Percentiles rank a stretch among this genome's conserved stretches.
These are phyloP conservation scores for Plasmopara halstedii DNA, from an alignment of 352 stramenopile genomes.

Conservation along the genomic window DNA sequence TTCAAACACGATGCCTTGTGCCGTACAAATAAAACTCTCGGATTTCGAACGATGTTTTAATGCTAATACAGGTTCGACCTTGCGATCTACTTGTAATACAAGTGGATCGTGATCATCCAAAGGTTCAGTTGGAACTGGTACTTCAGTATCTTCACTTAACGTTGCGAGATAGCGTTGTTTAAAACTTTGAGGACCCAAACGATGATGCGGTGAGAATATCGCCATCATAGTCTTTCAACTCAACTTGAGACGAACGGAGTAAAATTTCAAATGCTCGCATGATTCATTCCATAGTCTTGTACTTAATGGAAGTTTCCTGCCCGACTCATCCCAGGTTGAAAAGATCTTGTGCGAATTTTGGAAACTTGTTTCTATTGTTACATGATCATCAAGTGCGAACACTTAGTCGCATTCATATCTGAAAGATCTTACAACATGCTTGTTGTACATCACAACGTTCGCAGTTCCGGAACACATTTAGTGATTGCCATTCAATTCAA, in stretches of 20 bases:
- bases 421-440: no score
- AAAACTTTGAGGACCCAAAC: slow-evolving; percentile 14
- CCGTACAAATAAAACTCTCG: slow-evolving; percentile 28
- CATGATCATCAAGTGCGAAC: no score
- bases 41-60: slow-evolving; percentile 22
- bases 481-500: no score
- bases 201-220: slow-evolving; percentile 7
- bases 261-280: slow-evolving; percentile 12
- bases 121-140: not conserved
- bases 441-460: not conserved
- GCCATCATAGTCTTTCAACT: slow-evolving; percentile 1
- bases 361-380: slow-evolving; percentile 1
- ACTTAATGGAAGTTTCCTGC: slow-evolving; percentile 7
- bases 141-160: not conserved
- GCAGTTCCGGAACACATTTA: not conserved
- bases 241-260: slow-evolving; percentile 5
- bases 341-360: not conserved
- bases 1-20: slow-evolving; percentile 22
- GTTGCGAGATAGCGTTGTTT: not conserved
- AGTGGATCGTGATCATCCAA: slow-evolving; percentile 8
- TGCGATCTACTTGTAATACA: not conserved
- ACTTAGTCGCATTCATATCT: no score
- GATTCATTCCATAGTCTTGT: no score
- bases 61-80: slow-evolving; percentile 1
- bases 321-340: slow-evolving; percentile 9